Evolutionary conservation across 192 early-diverging fungal species (phyloP), one percentile per base, ranked within the genome.

Genomic region (Podochytrium sp.): DNA sequence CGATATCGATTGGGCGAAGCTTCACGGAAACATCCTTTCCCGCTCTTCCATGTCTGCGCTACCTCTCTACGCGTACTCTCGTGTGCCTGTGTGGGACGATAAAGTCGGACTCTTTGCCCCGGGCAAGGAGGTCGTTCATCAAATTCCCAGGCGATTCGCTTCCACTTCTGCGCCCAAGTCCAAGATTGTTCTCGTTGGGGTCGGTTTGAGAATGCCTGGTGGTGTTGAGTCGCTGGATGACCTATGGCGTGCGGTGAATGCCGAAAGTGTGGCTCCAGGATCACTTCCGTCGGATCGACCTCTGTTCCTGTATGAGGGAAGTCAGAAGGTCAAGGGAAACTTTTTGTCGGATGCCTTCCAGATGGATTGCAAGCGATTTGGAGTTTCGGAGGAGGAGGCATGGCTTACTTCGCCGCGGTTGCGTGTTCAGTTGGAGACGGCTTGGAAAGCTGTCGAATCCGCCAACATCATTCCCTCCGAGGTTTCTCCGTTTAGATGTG

Each of bases 401-500:
- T 27, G 29, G 12, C 55, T 20, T 12, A 57, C 29, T 57, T 18
- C 20, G 1, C 40, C 40, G 1, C n/a, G 20, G 29, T 42, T 18
- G n/a, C 16, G 63, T 43, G 2, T 50, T 23, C 0, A 25, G 18
- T 37, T 65, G 42, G 42, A 65, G 39, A 55, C 63, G n/a, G 50
- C 63, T 23, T 65, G 29, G n/a, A 18, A 27, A 2, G 63, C 63
- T 18, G 18, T 65, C 20, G 50, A 65, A 30, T 23, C 18, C 29
- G 63, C 50, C 23, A 65, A 50, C 63, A 27, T 50, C 0, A 27
- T 65, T 65, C 40, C 40, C 12, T 65, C 42, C 1, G 50, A 65
- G 39, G 27, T 65, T 20, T 12, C 1, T 14, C 50, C 50, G 40
- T 65, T 47, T 27, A 16, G 40, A 16, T 20, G 20, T 14, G 25